phyloP scores from a whole-genome alignment of 2,329 filamentous ascomycete species.

The Pseudogymnoascus destructans region DNA sequence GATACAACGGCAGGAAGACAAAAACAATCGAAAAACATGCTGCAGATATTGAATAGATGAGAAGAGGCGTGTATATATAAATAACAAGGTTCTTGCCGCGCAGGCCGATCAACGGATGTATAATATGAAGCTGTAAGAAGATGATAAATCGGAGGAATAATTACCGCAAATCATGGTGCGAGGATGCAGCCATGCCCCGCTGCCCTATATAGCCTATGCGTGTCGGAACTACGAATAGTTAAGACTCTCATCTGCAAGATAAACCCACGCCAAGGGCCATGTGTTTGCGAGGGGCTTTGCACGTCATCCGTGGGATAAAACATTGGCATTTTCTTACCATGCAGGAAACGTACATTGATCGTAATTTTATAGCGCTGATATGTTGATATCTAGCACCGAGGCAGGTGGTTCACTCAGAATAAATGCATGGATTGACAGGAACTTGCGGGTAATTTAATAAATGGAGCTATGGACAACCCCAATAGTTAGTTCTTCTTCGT shows the following conservation, averaged over 20 bases:
- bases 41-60: background rate
- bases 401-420: background rate
- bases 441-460: background rate
- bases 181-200: background rate
- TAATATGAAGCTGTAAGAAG: constrained; percentile 4
- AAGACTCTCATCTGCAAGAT: background rate
- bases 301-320: background rate
- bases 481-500: background rate
- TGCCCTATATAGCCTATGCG: background rate
- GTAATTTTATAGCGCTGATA: background rate
- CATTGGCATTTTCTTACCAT: background rate
- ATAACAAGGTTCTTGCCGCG: background rate
- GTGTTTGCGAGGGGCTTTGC: background rate
- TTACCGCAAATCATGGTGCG: constrained; percentile 4
- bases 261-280: background rate
- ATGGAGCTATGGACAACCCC: background rate
- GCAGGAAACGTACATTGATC: background rate
- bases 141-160: constrained; percentile 5
- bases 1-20: background rate
- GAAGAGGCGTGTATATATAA: background rate
- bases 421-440: background rate
- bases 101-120: constrained; percentile 1
- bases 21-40: background rate
- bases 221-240: background rate
- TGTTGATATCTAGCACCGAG: background rate